A percentile compares a stretch with the other conserved stretches of the same genome.
These are phyloP conservation scores for Plectosphaerella cucumerina DNA, from an alignment of 2,329 filamentous ascomycete species.

Conservation along the genomic window DNA sequence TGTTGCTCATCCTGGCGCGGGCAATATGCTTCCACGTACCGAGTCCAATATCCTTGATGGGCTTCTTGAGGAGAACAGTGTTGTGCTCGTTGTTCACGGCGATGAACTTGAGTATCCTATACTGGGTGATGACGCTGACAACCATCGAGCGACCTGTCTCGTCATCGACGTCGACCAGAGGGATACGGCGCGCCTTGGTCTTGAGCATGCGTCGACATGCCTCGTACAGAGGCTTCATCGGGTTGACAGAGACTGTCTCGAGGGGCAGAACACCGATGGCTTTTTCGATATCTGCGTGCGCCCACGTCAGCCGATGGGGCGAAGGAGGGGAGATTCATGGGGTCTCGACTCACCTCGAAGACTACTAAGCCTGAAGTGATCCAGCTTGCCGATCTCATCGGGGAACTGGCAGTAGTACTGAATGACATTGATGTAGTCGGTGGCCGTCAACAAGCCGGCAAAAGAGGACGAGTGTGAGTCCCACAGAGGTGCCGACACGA, in stretches of 20 bases:
- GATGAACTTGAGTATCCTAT: slow-evolving; percentile 97
- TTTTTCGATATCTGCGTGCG: slow-evolving; percentile 77
- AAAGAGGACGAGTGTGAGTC: slow-evolving; percentile 91
- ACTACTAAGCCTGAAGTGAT: slow-evolving; percentile 89
- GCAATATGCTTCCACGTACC: slow-evolving; percentile 80
- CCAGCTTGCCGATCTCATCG: slow-evolving; percentile 81
- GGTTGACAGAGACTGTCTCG: slow-evolving; percentile 94
- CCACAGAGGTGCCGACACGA: slow-evolving; percentile 96
- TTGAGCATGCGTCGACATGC: slow-evolving; percentile 92
- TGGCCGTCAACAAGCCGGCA: slow-evolving; percentile 89
- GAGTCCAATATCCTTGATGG: slow-evolving; percentile 75
- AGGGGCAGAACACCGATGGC: slow-evolving; percentile 87
- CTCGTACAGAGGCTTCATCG: slow-evolving; percentile 86
- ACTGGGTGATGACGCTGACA: slow-evolving; percentile 95
- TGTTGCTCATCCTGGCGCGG: slow-evolving; percentile 82
- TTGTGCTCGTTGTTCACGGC: slow-evolving; percentile 86
- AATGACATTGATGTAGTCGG: slow-evolving; percentile 97
- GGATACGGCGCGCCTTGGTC: slow-evolving; percentile 88
- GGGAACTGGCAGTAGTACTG: slow-evolving; percentile 99
- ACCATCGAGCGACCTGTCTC: slow-evolving; percentile 91
- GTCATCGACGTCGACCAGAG: slow-evolving; percentile 87
- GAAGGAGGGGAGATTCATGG: background rate
- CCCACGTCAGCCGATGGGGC: background rate
- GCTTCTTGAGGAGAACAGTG: slow-evolving; percentile 84
- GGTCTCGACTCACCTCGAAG: slow-evolving; percentile 64